Evolutionary conservation across 495 filamentous ascomycete species (phyloP), one percentile per base, ranked within the genome.

Genomic region (Talaromyces trachyspermus): DNA sequence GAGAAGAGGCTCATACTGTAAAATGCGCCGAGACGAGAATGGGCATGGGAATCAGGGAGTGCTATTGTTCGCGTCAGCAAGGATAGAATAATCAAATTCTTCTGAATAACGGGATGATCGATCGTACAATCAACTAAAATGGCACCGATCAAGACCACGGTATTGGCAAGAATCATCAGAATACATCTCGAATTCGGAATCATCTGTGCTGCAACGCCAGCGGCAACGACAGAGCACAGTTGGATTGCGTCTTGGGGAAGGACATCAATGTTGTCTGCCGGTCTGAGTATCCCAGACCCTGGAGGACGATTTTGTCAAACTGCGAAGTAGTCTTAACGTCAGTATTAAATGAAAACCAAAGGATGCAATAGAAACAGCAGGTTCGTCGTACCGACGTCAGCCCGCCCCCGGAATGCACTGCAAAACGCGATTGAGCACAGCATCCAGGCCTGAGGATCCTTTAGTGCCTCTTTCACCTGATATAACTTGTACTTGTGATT

Each of bases 221-320:
- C 27, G 7, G 12, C 27, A 12, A 30, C 7, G 27, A 30, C 27
- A 7, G 27, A 30, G 27, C 27, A 30, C 12, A 30, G 12, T 15
- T 50, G 52, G n/a, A 54, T 52, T 2, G 40, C 52, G 30, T 54
- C 12, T 3, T 23, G 9, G 52, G 43, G 43, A 55, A 46, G 14
- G 43, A 20, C 24, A 47, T 43, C 15, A 52, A 23, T 2, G 45
- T 45, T 5, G 53, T 18, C 36, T 49, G 10, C 17, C 41, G 22
- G 14, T 39, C 37, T 7, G 54, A 49, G 44, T 50, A 53, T 10
- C 54, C 50, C 14, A 56, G 41, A 2, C 51, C 54, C 7, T 37
- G 40, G 5, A 53, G 24, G 36, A 53, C 46, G n/a, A 56, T 42
- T 24, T 53, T 53, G 24, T 36, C 32, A 26, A 49, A 53, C 50